Evolutionary conservation across 805 yeast species (phyloP).

Genomic region (Metschnikowia noctiluminum): DNA sequence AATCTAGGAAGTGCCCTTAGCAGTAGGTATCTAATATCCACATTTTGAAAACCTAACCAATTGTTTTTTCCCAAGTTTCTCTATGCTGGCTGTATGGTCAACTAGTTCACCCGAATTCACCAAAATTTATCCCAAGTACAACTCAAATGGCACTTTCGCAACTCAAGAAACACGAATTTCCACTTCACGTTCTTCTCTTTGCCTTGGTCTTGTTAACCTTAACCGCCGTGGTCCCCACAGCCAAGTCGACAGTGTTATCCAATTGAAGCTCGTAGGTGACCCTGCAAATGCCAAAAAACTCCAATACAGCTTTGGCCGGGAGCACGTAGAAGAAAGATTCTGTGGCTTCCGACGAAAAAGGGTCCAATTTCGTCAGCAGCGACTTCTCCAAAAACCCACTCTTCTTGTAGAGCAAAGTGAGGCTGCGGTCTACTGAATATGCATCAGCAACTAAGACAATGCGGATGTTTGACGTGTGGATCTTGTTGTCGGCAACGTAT

Average conservation of each 20-base stretch:
- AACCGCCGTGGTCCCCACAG: constrained; percentile 4
- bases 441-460: constrained; percentile 45
- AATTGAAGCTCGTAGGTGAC: constrained; percentile 26
- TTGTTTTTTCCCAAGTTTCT: too few relatives aligned
- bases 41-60: too few relatives aligned
- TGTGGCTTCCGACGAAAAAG: constrained; percentile 20
- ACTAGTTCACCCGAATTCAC: too few relatives aligned
- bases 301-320: constrained; percentile 14
- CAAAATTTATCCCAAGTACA: background rate
- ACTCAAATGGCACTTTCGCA: background rate
- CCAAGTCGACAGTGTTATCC: constrained; percentile 6
- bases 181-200: constrained; percentile 5
- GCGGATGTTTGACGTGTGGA: constrained; percentile 25
- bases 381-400: constrained; percentile 44
- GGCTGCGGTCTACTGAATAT: constrained; percentile 48
- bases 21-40: too few relatives aligned
- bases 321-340: constrained; percentile 8
- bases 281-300: constrained; percentile 25
- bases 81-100: too few relatives aligned
- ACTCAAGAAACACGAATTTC: background rate
- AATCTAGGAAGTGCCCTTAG: too few relatives aligned
- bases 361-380: constrained; percentile 25
- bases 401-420: constrained; percentile 33
- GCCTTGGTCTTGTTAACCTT: constrained; percentile 2
- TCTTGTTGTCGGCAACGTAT: constrained; percentile 19